phyloP scores from a whole-genome alignment of 805 yeast species.

The Starmerella tilneyi region DNA sequence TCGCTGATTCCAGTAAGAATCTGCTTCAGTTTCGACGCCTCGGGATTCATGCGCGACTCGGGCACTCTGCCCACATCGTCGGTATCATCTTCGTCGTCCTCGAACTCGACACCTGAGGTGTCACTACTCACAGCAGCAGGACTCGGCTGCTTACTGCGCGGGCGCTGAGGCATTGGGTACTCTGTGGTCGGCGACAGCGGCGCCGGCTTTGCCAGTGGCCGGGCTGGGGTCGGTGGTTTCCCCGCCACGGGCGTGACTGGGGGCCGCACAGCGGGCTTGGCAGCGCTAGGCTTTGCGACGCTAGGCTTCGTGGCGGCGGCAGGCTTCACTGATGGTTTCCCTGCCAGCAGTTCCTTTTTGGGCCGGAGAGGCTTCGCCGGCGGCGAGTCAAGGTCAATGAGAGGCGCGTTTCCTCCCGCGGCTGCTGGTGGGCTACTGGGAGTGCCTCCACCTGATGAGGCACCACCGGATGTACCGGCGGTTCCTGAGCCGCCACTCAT shows the following conservation, averaged over 20 bases:
- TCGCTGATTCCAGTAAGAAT: constrained; percentile 32
- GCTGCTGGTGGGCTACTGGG: neutral
- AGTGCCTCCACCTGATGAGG: neutral
- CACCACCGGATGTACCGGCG: neutral
- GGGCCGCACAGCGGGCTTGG: too few species aligned
- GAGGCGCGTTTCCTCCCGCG: neutral
- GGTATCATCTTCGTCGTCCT: too few species aligned
- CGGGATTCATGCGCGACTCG: constrained; percentile 10
- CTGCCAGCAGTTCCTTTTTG: neutral
- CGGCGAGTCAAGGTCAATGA: constrained; percentile 4
- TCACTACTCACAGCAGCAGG: neutral
- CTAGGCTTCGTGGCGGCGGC: neutral
- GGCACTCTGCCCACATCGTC: neutral
- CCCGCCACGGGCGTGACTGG: too few species aligned
- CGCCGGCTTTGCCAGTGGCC: neutral
- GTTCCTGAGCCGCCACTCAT: too few species aligned
- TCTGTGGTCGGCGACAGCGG: neutral
- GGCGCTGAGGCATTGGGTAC: constrained; percentile 10
- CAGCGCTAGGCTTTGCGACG: too few species aligned
- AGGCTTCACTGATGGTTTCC: neutral
- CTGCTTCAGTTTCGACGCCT: constrained; percentile 26
- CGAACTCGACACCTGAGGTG: too few species aligned
- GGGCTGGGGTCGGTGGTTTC: neutral
- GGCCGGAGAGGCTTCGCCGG: constrained; percentile 7
- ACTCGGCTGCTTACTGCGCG: neutral